phyloP scores from a whole-genome alignment of 2,329 filamentous ascomycete species.

The Xylariaceae sp. region DNA sequence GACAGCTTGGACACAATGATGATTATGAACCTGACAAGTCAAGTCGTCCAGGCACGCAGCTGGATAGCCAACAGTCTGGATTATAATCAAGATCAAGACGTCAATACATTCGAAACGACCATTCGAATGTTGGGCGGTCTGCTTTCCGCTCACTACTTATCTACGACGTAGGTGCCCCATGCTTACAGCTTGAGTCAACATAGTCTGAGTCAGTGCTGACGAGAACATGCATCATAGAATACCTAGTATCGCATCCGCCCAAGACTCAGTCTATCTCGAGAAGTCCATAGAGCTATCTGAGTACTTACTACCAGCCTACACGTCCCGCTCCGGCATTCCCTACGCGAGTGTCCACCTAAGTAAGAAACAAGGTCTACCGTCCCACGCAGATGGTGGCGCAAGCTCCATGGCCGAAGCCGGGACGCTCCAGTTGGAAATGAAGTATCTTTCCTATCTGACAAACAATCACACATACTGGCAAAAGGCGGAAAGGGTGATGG shows the following conservation, averaged over 20 bases:
- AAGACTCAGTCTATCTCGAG: constrained; percentile 86
- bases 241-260: constrained; percentile 63
- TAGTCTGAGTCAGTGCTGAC: background rate
- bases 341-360: constrained; percentile 85
- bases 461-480: constrained; percentile 90
- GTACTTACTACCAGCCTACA: constrained; percentile 78
- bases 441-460: constrained; percentile 88
- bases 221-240: background rate
- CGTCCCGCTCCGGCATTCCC: constrained; percentile 78
- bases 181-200: background rate
- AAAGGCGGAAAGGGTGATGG: constrained; percentile 80
- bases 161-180: constrained; percentile 38
- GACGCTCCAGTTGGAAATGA: constrained; percentile 91
- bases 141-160: constrained; percentile 86
- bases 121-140: constrained; percentile 94
- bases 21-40: constrained; percentile 88
- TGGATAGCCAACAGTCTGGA: constrained; percentile 77
- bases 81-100: constrained; percentile 88
- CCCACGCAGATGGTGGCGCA: constrained; percentile 78
- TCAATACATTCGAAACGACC: constrained; percentile 94
- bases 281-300: constrained; percentile 90
- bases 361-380: constrained; percentile 67
- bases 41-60: constrained; percentile 74
- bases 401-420: constrained; percentile 90
- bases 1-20: constrained; percentile 94